phyloP scores from a whole-genome alignment of 2,329 filamentous ascomycete genomes.

The Apiospora pterosperma region DNA sequence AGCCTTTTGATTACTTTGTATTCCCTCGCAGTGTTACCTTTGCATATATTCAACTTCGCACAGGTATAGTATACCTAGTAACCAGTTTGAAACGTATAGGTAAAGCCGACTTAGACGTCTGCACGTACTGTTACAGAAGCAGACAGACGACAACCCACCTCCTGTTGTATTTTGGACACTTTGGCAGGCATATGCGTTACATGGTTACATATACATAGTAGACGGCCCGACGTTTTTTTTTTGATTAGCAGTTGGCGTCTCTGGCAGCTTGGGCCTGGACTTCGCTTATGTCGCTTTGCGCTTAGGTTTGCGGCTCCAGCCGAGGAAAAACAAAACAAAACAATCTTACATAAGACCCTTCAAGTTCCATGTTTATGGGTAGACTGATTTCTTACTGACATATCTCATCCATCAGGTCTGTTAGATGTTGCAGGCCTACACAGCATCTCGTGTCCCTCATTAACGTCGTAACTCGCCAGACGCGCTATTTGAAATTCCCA shows the following conservation, averaged over 20 bases:
- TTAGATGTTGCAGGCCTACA: background rate
- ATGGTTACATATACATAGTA: too few species aligned
- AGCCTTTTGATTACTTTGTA: background rate
- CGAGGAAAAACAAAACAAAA: background rate
- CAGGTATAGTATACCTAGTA: too few species aligned
- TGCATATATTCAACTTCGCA: background rate
- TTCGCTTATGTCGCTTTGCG: background rate
- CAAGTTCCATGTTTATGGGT: background rate
- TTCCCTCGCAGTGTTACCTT: background rate
- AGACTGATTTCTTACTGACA: too few species aligned
- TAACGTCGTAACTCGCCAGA: slow-evolving; percentile 50
- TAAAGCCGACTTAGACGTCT: background rate
- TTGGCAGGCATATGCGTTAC: too few species aligned
- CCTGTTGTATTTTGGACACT: background rate
- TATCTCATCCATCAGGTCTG: background rate
- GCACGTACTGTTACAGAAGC: background rate
- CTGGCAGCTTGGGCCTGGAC: too few species aligned
- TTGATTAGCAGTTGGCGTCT: too few species aligned
- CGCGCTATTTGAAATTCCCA: slow-evolving; percentile 2
- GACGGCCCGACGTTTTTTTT: background rate
- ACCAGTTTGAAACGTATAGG: too few species aligned
- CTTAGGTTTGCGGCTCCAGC: background rate
- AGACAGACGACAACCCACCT: background rate
- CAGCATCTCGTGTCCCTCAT: background rate
- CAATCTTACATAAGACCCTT: background rate